Percentiles rank a stretch among this genome's conserved stretches.
Conservation (phyloP, 768 basidiomycete genomes). For the Serendipita vermifera region DNA sequence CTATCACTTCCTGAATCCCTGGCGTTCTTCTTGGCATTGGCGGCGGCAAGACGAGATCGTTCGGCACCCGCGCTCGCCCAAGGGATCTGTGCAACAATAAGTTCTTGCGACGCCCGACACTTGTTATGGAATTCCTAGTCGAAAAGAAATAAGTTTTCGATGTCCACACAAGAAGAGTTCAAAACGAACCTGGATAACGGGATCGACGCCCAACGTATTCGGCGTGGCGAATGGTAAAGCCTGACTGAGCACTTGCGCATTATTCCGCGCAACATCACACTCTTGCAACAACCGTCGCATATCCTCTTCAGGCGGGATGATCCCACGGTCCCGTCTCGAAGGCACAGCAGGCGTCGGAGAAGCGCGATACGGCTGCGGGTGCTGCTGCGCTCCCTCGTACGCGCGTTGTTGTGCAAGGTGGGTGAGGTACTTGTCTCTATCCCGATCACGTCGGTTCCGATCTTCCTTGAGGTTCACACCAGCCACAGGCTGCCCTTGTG, state of each 20-base stretch:
- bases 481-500: constrained; percentile 9
- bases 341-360: constrained; percentile 9
- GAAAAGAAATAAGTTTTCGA: neutral
- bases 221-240: constrained; percentile 56
- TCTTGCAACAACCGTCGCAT: constrained; percentile 73
- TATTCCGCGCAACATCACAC: constrained; percentile 71
- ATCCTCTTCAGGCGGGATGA: constrained; percentile 72
- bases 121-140: constrained; percentile 79
- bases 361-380: constrained; percentile 17
- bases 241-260: constrained; percentile 60
- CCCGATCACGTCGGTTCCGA: constrained; percentile 7
- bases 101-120: constrained; percentile 69
- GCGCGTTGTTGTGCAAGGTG: too few relatives aligned
- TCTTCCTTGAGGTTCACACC: too few relatives aligned
- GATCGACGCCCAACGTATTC: constrained; percentile 47
- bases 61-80: constrained; percentile 82
- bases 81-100: constrained; percentile 75
- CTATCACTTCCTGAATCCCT: constrained; percentile 16
- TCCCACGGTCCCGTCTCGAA: constrained; percentile 17
- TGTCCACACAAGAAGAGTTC: neutral
- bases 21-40: constrained; percentile 23
- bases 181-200: constrained; percentile 50
- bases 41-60: constrained; percentile 36
- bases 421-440: neutral
- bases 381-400: too few relatives aligned